These are phyloP conservation scores for Pisolithus thermaeus DNA, from an alignment of 1,284 basidiomycete species.

Conservation along the genomic window DNA sequence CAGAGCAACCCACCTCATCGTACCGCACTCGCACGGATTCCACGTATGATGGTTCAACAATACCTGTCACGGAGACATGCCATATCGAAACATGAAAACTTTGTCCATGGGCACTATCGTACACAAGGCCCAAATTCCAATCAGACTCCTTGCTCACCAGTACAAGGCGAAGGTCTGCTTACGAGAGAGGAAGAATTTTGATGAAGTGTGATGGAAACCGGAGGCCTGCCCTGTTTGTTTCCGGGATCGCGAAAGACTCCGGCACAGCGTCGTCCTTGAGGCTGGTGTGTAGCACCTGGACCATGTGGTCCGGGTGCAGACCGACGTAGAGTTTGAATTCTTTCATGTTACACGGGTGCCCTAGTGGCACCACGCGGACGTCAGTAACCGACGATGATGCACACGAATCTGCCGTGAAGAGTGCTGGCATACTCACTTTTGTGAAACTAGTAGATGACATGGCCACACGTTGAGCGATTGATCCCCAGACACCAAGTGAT, in stretches of 20 bases:
- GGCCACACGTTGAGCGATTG: slow-evolving; percentile 3
- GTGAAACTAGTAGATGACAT: slow-evolving; percentile 38
- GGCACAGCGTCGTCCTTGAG: slow-evolving; percentile 59
- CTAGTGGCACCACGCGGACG: slow-evolving; percentile 27
- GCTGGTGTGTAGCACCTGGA: slow-evolving; percentile 52
- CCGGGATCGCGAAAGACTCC: slow-evolving; percentile 58
- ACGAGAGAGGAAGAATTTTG: slow-evolving; percentile 72
- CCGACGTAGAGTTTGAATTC: slow-evolving; percentile 71
- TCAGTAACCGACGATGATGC: neutral
- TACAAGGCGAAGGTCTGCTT: slow-evolving; percentile 22
- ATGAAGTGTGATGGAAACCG: slow-evolving; percentile 60
- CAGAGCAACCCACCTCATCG: slow-evolving; percentile 47
- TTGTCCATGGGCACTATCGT: slow-evolving; percentile 53
- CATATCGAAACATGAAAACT: slow-evolving; percentile 76
- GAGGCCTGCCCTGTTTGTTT: slow-evolving; percentile 49
- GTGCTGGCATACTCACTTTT: slow-evolving; percentile 39
- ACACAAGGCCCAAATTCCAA: neutral
- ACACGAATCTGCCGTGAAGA: neutral
- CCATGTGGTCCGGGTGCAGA: slow-evolving; percentile 56
- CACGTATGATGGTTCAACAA: slow-evolving; percentile 50
- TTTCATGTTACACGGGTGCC: slow-evolving; percentile 78
- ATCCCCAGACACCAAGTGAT: neutral
- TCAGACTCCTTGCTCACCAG: neutral
- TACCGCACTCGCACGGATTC: slow-evolving; percentile 44
- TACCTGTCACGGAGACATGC: slow-evolving; percentile 59